These are phyloP conservation scores for Penicillium sp. DNA, from an alignment of 2,329 filamentous ascomycete species.

Conservation along the genomic window DNA sequence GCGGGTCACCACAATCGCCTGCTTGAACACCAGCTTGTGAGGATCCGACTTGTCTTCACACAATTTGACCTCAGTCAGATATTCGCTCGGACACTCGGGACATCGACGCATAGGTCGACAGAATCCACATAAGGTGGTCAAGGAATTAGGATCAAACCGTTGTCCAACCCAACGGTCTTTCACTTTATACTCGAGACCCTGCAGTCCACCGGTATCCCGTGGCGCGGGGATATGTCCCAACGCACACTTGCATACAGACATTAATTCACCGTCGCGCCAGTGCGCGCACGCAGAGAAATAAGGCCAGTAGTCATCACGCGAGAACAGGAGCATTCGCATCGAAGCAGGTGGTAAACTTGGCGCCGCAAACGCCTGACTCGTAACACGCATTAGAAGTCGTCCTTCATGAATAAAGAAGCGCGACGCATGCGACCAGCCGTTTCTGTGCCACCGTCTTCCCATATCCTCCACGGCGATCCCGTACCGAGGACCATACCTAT, in stretches of 20 bases:
- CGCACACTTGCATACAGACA: constrained; percentile 61
- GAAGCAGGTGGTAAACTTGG: constrained; percentile 52
- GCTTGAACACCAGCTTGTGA: constrained; percentile 50
- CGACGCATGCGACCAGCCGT: constrained; percentile 55
- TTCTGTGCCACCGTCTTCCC: constrained; percentile 54
- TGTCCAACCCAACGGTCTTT: constrained; percentile 32
- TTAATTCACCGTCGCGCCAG: constrained; percentile 61
- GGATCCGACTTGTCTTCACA: constrained; percentile 54
- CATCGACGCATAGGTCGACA: constrained; percentile 61
- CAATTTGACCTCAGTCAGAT: constrained; percentile 60
- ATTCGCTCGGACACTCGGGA: constrained; percentile 62
- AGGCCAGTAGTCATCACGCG: constrained; percentile 59
- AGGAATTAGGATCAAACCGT: constrained; percentile 42
- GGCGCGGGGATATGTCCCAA: constrained; percentile 55
- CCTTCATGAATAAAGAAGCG: constrained; percentile 55
- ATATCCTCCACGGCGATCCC: constrained; percentile 51
- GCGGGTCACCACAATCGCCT: constrained; percentile 59
- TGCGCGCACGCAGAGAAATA: constrained; percentile 63
- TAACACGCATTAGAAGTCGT: constrained; percentile 58
- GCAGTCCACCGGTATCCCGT: constrained; percentile 39
- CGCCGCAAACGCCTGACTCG: constrained; percentile 53
- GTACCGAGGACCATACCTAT: constrained; percentile 47
- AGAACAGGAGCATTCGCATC: constrained; percentile 58
- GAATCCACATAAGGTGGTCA: constrained; percentile 50
- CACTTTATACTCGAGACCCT: constrained; percentile 43